These are phyloP conservation scores for Globisporangium viniferum DNA, from an alignment of 352 stramenopile species.

Conservation along the genomic window DNA sequence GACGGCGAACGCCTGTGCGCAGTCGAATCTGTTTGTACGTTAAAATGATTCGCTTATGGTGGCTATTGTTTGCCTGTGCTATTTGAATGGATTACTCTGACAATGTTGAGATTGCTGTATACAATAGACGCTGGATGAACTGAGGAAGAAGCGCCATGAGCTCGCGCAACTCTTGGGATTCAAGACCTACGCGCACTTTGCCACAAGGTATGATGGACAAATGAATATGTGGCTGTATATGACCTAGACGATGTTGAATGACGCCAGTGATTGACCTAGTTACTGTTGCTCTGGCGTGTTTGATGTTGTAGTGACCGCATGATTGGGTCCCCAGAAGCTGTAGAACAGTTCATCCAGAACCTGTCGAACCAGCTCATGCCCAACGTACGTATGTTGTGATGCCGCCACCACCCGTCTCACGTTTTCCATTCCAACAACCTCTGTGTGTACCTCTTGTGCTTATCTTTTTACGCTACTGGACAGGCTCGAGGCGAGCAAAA, in stretches of 20 bases:
- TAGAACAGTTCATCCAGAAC: conserved; percentile 61
- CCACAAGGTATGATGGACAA: conserved; percentile 76
- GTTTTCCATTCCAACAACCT: neutral
- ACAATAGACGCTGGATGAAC: conserved; percentile 75
- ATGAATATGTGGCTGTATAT: neutral
- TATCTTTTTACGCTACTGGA: neutral
- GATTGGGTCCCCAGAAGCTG: conserved; percentile 66
- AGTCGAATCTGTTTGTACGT: conserved; percentile 57
- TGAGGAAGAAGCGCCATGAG: conserved; percentile 85
- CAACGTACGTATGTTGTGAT: conserved; percentile 36
- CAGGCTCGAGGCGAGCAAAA: conserved; percentile 58
- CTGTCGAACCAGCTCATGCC: conserved; percentile 67
- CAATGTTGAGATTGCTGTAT: neutral
- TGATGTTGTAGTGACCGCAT: conserved; percentile 68
- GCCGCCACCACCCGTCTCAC: neutral
- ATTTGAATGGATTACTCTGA: neutral
- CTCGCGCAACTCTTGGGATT: conserved; percentile 89
- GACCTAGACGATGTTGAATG: too few species aligned
- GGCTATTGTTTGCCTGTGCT: neutral
- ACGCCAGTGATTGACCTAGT: too few species aligned
- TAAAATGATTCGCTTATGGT: neutral
- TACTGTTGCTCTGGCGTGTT: too few species aligned
- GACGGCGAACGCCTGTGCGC: conserved; percentile 79
- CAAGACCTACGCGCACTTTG: conserved; percentile 86
- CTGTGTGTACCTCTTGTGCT: neutral